Conservation (phyloP, 805 yeast genomes). For the Candida odintsovae region DNA sequence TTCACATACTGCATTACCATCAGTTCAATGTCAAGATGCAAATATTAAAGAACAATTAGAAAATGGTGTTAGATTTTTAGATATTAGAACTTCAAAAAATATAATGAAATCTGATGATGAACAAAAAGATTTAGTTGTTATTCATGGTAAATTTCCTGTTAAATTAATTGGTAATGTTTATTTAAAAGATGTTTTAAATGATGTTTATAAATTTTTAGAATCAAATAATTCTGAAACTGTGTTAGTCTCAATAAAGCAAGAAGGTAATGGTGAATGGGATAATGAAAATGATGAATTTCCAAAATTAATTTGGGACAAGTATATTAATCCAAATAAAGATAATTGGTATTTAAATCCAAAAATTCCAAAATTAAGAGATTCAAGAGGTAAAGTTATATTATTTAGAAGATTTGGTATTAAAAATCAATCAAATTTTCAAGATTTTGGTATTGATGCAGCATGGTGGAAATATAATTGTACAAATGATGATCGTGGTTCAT, state of each 20-base stretch:
- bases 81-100: constrained; percentile 57
- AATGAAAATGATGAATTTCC: constrained; percentile 60
- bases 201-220: constrained; percentile 52
- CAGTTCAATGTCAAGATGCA: constrained; percentile 71
- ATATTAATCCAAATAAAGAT: constrained; percentile 41
- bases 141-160: constrained; percentile 76
- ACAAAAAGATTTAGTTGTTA: constrained; percentile 52
- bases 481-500: constrained; percentile 55
- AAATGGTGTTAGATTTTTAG: constrained; percentile 73
- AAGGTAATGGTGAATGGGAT: constrained; percentile 65
- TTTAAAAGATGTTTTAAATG: constrained; percentile 46
- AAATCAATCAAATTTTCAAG: constrained; percentile 33
- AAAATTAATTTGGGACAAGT: constrained; percentile 52
- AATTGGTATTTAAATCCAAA: constrained; percentile 54
- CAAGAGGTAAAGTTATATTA: constrained; percentile 60
- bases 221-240: constrained; percentile 53
- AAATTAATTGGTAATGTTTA: constrained; percentile 50
- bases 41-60: constrained; percentile 55
- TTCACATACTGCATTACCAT: constrained; percentile 61
- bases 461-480: constrained; percentile 63
- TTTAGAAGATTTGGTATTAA: constrained; percentile 69
- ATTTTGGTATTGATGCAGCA: constrained; percentile 63
- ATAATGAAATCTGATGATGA: constrained; percentile 42
- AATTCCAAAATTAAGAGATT: constrained; percentile 55
- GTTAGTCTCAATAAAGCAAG: constrained; percentile 65